Evolutionary conservation across 352 stramenopile genomes (phyloP).

Genomic region (Lagenidium sp.): DNA sequence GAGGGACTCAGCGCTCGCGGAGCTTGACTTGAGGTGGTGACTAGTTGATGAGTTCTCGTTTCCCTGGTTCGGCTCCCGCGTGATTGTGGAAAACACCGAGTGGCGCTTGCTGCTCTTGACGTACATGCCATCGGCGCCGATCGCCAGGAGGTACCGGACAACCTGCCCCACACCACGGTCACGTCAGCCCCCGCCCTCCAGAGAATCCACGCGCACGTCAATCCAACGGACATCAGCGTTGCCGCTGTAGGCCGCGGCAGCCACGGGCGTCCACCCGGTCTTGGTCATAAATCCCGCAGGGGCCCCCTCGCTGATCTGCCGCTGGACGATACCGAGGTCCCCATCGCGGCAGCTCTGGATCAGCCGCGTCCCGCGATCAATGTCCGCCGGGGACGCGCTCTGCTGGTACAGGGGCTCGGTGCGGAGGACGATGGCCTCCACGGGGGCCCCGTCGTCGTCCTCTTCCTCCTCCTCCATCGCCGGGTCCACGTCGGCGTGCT

Average conservation of each 20-base stretch:
- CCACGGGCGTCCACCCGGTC: conserved; percentile 63
- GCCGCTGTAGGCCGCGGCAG: conserved; percentile 53
- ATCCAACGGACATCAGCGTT: conserved; percentile 36
- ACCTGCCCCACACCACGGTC: conserved; percentile 18
- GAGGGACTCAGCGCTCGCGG: not conserved
- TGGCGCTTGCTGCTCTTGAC: conserved; percentile 24
- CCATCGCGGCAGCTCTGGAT: conserved; percentile 55
- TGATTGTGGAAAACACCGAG: not conserved
- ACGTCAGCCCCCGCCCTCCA: too few species aligned
- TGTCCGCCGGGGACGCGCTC: conserved; percentile 33
- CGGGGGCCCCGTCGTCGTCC: conserved; percentile 8
- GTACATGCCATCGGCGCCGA: conserved; percentile 68
- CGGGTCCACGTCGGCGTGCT: not conserved
- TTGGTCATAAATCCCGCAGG: conserved; percentile 66
- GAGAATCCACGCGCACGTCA: not conserved
- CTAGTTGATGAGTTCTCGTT: too few species aligned
- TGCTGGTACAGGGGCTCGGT: conserved; percentile 49
- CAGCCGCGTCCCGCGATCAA: conserved; percentile 42
- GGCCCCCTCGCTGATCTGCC: conserved; percentile 32
- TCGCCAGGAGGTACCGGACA: conserved; percentile 55
- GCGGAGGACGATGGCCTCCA: conserved; percentile 43
- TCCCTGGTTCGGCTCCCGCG: too few species aligned
- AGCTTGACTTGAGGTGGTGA: not conserved
- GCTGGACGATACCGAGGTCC: conserved; percentile 22
- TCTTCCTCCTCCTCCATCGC: not conserved